Conservation (phyloP, 192 early-diverging fungal genomes). For the Physocladia obscura region DNA sequence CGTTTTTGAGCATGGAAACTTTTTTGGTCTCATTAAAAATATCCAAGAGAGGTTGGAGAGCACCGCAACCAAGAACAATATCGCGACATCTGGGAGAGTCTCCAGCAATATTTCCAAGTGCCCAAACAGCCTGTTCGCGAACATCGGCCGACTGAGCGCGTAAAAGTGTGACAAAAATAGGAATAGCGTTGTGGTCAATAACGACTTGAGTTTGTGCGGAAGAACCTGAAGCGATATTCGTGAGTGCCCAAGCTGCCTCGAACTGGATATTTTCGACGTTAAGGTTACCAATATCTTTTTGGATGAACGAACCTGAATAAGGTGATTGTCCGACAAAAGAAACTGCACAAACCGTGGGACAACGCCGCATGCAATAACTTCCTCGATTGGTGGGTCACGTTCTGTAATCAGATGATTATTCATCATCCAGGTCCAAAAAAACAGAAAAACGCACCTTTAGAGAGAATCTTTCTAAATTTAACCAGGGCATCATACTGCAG, state of each 20-base stretch:
- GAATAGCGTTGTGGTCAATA: constrained; percentile 89
- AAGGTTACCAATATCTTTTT: too few species aligned
- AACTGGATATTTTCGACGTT: constrained; percentile 93
- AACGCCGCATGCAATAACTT: constrained; percentile 90
- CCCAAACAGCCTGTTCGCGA: constrained; percentile 96
- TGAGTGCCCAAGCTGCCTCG: constrained; percentile 98
- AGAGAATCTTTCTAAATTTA: constrained; percentile 92
- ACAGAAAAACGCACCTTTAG: constrained; percentile 49
- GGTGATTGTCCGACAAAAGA: constrained; percentile 72
- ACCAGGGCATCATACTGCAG: constrained; percentile 79
- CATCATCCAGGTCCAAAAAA: too few species aligned
- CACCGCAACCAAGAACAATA: constrained; percentile 78
- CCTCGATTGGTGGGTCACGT: constrained; percentile 93
- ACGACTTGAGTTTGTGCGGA: constrained; percentile 92
- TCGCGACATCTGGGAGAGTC: constrained; percentile 90
- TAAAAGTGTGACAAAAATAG: constrained; percentile 86
- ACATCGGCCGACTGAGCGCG: constrained; percentile 82
- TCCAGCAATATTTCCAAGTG: constrained; percentile 98
- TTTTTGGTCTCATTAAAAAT: constrained; percentile 90
- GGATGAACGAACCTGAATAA: constrained; percentile 79
- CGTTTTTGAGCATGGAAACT: constrained; percentile 95
- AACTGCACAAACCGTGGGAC: constrained; percentile 96
- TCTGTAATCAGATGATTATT: constrained; percentile 57
- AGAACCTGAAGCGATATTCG: constrained; percentile 97
- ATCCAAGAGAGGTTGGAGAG: constrained; percentile 80